These are phyloP conservation scores for Hygrocybe punicea DNA, from an alignment of 768 basidiomycete genomes.

Conservation along the genomic window DNA sequence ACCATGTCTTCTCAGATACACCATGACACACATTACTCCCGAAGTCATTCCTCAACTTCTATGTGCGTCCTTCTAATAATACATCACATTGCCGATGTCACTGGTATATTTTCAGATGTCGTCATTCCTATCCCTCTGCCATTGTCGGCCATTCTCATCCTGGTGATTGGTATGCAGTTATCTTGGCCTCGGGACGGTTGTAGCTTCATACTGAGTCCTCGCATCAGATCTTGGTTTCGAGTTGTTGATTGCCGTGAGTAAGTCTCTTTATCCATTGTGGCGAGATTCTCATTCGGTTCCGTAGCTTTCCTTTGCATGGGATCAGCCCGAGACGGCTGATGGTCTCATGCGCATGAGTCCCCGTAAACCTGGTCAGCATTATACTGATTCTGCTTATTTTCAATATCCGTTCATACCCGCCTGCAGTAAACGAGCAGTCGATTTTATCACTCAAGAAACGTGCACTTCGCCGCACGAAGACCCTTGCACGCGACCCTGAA, in stretches of 20 bases:
- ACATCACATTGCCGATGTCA: not conserved
- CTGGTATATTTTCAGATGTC: conserved; percentile 45
- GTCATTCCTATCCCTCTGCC: conserved; percentile 66
- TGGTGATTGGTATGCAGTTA: conserved; percentile 56
- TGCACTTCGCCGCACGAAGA: conserved; percentile 55
- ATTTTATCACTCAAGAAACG: conserved; percentile 52
- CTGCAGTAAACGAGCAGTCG: conserved; percentile 53
- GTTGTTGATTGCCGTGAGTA: conserved; percentile 59
- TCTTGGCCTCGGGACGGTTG: not conserved
- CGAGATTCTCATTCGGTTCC: not conserved
- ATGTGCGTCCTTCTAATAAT: conserved; percentile 38
- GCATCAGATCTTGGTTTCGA: conserved; percentile 68
- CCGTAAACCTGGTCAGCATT: conserved; percentile 53
- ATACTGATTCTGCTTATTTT: not conserved
- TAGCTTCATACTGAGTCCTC: not conserved
- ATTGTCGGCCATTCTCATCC: conserved; percentile 63
- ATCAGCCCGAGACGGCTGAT: conserved; percentile 60
- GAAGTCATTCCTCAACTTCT: conserved; percentile 68
- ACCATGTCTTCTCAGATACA: conserved; percentile 42
- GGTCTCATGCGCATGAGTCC: conserved; percentile 66
- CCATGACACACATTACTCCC: conserved; percentile 62
- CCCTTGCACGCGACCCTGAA: conserved; percentile 52
- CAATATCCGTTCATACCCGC: not conserved
- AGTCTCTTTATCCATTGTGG: not conserved
- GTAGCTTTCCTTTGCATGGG: conserved; percentile 70